Evolutionary conservation across 2,329 filamentous ascomycete genomes (phyloP).

Genomic region (Fusarium liriodendri): DNA sequence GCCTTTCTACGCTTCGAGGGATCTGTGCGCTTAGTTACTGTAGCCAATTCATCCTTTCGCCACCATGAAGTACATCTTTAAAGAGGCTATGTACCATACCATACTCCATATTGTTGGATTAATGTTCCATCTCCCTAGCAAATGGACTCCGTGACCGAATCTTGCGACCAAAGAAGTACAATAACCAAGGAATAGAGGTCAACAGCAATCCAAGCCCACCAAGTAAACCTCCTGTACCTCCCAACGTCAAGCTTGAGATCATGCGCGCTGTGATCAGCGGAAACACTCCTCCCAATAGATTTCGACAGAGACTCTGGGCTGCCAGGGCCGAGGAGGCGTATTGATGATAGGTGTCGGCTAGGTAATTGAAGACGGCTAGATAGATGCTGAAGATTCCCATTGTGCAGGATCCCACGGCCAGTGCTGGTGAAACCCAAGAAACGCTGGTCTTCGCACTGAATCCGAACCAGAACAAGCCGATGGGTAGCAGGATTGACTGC

Average conservation of each 20-base stretch:
- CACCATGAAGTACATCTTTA: too few relatives aligned
- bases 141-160: conserved; percentile 74
- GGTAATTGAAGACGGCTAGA: conserved; percentile 85
- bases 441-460: conserved; percentile 66
- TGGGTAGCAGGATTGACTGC: conserved; percentile 70
- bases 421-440: conserved; percentile 72
- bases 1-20: too few relatives aligned
- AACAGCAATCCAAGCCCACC: conserved; percentile 70
- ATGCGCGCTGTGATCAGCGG: conserved; percentile 83
- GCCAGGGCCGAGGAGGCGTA: conserved; percentile 89
- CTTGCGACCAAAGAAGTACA: conserved; percentile 71
- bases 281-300: conserved; percentile 83
- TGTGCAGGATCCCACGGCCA: conserved; percentile 71
- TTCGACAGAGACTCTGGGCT: conserved; percentile 88
- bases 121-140: conserved; percentile 50
- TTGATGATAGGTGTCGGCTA: conserved; percentile 88
- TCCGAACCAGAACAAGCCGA: conserved; percentile 77
- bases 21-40: too few relatives aligned
- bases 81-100: background rate
- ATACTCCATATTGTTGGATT: background rate
- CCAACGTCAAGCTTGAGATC: conserved; percentile 69
- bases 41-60: too few relatives aligned
- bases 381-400: conserved; percentile 78
- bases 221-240: conserved; percentile 71
- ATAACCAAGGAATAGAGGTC: conserved; percentile 74